phyloP scores from a whole-genome alignment of 352 stramenopile species.

The Globisporangium nunn region DNA sequence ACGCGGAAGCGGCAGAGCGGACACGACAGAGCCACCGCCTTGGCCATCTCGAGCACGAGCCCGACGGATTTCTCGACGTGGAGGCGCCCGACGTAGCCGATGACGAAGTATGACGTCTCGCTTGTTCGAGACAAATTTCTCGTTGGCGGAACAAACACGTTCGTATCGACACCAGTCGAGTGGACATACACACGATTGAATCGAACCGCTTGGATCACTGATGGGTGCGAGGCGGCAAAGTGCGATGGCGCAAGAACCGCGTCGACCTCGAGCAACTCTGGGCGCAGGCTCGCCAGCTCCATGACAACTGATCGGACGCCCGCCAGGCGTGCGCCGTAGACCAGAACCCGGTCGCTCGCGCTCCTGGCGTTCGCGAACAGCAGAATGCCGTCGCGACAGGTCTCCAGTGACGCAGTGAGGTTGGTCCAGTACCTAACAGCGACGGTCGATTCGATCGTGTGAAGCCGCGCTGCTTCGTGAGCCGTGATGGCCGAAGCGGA shows the following conservation, averaged over 20 bases:
- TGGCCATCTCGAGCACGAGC: constrained; percentile 25
- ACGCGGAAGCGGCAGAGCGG: constrained; percentile 20
- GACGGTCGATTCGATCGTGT: constrained; percentile 19
- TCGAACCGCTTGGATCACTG: constrained; percentile 17
- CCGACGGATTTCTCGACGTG: constrained; percentile 45
- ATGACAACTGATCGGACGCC: constrained; percentile 32
- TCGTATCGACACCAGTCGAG: constrained; percentile 33
- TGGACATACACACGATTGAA: constrained; percentile 23
- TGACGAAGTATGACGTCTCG: constrained; percentile 16
- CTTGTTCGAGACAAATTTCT: not conserved
- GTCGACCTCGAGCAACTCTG: constrained; percentile 29
- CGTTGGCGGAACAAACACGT: constrained; percentile 23
- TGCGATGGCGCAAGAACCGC: constrained; percentile 45
- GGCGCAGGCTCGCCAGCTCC: constrained; percentile 46
- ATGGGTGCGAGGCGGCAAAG: constrained; percentile 40
- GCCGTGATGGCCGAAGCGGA: not conserved
- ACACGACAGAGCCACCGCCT: constrained; percentile 18
- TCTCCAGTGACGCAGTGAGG: constrained; percentile 18
- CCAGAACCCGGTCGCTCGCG: constrained; percentile 22
- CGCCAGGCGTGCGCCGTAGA: constrained; percentile 26
- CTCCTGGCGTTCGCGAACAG: constrained; percentile 39
- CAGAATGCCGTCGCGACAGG: constrained; percentile 31
- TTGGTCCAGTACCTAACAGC: constrained; percentile 19
- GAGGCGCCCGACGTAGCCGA: constrained; percentile 43
- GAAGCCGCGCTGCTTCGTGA: constrained; percentile 5